Evolutionary conservation across 495 filamentous ascomycete genomes (phyloP).

Genomic region (Hypoxylon rickii): DNA sequence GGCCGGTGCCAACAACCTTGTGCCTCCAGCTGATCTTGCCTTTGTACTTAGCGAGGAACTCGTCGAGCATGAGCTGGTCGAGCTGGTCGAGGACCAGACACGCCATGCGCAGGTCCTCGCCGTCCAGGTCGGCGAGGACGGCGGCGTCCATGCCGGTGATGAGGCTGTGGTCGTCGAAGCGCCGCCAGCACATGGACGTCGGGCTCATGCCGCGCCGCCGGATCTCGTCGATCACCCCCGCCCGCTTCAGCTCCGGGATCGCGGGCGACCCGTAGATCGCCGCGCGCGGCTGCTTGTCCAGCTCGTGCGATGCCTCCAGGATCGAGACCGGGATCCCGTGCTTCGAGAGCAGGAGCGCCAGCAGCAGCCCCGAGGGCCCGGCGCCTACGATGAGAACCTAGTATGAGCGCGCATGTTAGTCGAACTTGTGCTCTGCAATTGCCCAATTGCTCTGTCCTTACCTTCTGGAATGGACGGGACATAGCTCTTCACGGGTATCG

Average conservation of each 20-base stretch:
- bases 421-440: background rate
- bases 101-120: conserved; percentile 45
- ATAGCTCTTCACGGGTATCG: conserved; percentile 15
- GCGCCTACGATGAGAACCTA: conserved; percentile 57
- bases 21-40: conserved; percentile 54
- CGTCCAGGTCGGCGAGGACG: conserved; percentile 38
- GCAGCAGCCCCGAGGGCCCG: conserved; percentile 61
- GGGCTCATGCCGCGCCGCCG: conserved; percentile 53
- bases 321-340: conserved; percentile 57
- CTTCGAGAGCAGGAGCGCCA: conserved; percentile 59
- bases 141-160: conserved; percentile 41
- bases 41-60: conserved; percentile 49
- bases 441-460: no score
- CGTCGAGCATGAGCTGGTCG: conserved; percentile 51
- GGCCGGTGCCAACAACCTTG: conserved; percentile 52
- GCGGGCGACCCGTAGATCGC: conserved; percentile 59
- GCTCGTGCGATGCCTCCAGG: conserved; percentile 52
- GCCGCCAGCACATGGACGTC: conserved; percentile 58
- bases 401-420: conserved; percentile 1
- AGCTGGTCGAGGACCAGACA: conserved; percentile 45
- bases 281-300: conserved; percentile 61
- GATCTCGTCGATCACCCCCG: conserved; percentile 61
- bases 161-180: conserved; percentile 39
- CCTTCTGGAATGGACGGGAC: conserved; percentile 32
- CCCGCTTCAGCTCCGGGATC: conserved; percentile 58